phyloP scores from a whole-genome alignment of 768 basidiomycete species.

The Piloderma croceum region DNA sequence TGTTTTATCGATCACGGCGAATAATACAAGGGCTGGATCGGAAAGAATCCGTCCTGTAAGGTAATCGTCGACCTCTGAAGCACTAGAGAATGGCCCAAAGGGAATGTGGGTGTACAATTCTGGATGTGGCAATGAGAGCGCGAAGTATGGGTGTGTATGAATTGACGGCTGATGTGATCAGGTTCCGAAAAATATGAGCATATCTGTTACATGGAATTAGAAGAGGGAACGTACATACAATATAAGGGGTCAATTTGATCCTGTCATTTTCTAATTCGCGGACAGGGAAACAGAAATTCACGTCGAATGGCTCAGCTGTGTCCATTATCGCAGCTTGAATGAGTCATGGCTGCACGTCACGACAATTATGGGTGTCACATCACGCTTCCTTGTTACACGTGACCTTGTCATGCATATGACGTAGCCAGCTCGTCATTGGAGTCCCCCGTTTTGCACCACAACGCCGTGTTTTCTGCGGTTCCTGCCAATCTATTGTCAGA shows the following conservation, averaged over 20 bases:
- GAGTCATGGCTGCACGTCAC: no score
- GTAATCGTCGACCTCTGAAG: slow-evolving; percentile 29
- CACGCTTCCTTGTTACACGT: no score
- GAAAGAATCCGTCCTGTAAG: slow-evolving; percentile 31
- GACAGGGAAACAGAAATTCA: slow-evolving; percentile 49
- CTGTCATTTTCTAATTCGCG: slow-evolving; percentile 42
- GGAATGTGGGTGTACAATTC: slow-evolving; percentile 45
- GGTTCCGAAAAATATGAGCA: background rate
- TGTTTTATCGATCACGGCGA: slow-evolving; percentile 51
- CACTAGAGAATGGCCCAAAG: slow-evolving; percentile 41
- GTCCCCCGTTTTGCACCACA: no score
- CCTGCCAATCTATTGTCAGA: no score
- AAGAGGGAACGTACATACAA: slow-evolving; percentile 27
- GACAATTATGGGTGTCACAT: no score
- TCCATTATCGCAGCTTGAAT: no score
- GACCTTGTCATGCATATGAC: no score
- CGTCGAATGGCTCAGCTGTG: no score
- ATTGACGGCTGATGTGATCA: slow-evolving; percentile 32
- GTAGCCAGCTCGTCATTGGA: no score
- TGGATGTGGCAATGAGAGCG: slow-evolving; percentile 28
- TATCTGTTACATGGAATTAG: slow-evolving; percentile 1
- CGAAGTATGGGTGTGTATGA: slow-evolving; percentile 38
- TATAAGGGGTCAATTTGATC: slow-evolving; percentile 46
- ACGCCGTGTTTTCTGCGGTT: no score
- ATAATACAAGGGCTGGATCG: slow-evolving; percentile 34